These are phyloP conservation scores for Amylostereum areolatum DNA, from an alignment of 1,284 basidiomycete species.

Conservation along the genomic window DNA sequence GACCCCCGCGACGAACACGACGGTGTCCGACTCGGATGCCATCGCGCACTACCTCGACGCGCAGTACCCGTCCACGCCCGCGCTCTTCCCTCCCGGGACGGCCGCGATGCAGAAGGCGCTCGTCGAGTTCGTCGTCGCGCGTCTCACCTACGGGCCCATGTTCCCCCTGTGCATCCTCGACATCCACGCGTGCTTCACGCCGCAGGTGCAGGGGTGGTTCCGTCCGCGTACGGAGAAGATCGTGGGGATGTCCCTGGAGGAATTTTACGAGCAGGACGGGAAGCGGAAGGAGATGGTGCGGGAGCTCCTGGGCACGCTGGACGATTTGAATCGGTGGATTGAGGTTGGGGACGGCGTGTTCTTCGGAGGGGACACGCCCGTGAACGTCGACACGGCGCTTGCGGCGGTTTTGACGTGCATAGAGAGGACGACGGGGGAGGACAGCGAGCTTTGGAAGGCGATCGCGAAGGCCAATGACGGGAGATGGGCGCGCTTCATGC, in stretches of 20 bases:
- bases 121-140: no score
- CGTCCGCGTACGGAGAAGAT: no score
- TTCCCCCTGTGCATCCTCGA: no score
- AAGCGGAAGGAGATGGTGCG: no score
- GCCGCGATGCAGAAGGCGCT: neutral
- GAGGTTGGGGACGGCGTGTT: neutral
- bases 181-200: no score
- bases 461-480: neutral
- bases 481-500: no score
- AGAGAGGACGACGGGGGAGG: neutral
- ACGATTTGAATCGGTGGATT: no score
- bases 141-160: no score
- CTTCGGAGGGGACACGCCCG: neutral
- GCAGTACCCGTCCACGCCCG: neutral
- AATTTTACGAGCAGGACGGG: no score
- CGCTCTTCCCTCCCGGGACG: neutral
- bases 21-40: neutral
- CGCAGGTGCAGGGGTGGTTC: no score
- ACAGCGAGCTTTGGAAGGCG: neutral
- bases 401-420: neutral
- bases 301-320: no score
- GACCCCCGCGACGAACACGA: neutral
- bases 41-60: neutral
- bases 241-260: no score
- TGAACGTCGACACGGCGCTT: neutral